Evolutionary conservation across 2,329 filamentous ascomycete species (phyloP).

Genomic region (Verticillium klebahnii): DNA sequence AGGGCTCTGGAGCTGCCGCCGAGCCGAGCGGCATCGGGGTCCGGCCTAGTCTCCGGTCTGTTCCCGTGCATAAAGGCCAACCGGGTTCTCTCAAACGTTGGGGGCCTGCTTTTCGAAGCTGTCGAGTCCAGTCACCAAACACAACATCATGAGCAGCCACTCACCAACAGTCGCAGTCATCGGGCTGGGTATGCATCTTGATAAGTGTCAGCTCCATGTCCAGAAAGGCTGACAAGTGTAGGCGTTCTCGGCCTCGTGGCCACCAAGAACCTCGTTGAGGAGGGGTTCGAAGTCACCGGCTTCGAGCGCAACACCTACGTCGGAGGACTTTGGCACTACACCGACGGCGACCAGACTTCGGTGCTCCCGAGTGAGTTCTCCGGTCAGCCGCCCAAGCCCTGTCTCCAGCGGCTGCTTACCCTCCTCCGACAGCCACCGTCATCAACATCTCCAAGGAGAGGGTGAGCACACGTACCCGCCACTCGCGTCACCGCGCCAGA

Average conservation of each 20-base stretch:
- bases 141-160: not conserved
- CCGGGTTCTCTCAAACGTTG: not conserved
- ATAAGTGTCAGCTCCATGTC: not conserved
- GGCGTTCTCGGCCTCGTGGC: conserved; percentile 32
- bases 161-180: conserved; percentile 17
- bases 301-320: conserved; percentile 36
- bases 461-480: conserved; percentile 11
- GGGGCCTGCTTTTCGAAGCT: not conserved
- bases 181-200: conserved; percentile 18
- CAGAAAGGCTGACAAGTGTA: conserved; percentile 7
- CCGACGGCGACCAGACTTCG: conserved; percentile 29
- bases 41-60: too few relatives aligned
- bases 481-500: not conserved
- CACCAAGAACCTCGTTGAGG: conserved; percentile 37
- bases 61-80: too few relatives aligned
- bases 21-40: too few relatives aligned
- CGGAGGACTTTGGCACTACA: conserved; percentile 40
- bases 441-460: conserved; percentile 27
- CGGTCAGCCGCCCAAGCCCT: not conserved
- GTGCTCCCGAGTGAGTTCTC: conserved; percentile 26
- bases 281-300: conserved; percentile 36
- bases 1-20: too few relatives aligned
- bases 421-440: conserved; percentile 17
- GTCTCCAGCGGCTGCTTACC: not conserved
- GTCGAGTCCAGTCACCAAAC: not conserved